These are phyloP conservation scores for Amniculicola lignicola DNA, from an alignment of 495 filamentous ascomycete genomes.

Conservation along the genomic window DNA sequence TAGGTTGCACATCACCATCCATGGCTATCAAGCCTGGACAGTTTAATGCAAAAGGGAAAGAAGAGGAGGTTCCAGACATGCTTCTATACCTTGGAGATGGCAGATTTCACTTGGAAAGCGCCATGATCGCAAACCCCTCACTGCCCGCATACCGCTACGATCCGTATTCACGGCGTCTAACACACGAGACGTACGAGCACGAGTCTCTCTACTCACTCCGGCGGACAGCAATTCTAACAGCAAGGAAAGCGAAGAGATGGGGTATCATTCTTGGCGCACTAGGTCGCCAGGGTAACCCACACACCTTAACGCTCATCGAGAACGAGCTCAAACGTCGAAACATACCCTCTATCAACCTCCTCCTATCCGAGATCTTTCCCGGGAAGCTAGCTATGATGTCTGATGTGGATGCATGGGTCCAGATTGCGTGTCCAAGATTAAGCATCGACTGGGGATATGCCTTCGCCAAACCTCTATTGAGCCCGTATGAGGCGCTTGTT, in stretches of 20 bases:
- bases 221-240: conserved; percentile 68
- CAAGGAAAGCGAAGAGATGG: conserved; percentile 78
- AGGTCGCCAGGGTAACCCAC: conserved; percentile 90
- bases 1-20: conserved; percentile 89
- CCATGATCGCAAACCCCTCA: conserved; percentile 95
- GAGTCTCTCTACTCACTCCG: conserved; percentile 81
- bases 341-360: conserved; percentile 74
- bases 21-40: conserved; percentile 45
- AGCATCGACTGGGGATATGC: conserved; percentile 99
- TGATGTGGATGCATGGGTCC: conserved; percentile 96
- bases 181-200: conserved; percentile 85
- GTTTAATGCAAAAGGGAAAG: conserved; percentile 26
- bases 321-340: conserved; percentile 61
- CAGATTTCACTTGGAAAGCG: conserved; percentile 93
- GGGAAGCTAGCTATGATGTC: conserved; percentile 90
- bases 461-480: conserved; percentile 81
- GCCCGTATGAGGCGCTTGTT: conserved; percentile 91
- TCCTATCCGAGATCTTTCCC: conserved; percentile 93
- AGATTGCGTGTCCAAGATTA: conserved; percentile 89
- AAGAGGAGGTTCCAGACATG: conserved; percentile 60
- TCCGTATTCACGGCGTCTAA: conserved; percentile 88
- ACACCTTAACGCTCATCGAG: conserved; percentile 86
- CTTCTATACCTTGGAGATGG: conserved; percentile 95
- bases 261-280: conserved; percentile 91
- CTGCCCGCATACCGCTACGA: conserved; percentile 95